Base-by-base conservation (phyloP, 345 rosid species). In the Diplotaxis tenuifolia region DNA sequence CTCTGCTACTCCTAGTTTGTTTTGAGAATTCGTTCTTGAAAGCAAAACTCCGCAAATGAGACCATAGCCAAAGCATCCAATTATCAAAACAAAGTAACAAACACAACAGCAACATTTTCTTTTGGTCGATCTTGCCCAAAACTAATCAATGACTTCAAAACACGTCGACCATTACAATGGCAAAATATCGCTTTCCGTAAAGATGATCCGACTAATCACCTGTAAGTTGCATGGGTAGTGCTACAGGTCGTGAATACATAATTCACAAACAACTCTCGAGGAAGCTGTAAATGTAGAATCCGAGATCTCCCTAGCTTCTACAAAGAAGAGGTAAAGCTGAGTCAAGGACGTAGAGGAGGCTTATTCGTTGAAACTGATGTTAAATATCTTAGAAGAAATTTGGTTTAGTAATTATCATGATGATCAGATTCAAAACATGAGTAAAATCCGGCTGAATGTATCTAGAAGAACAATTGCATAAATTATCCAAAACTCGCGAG, bases 401-500 rank as follows among this genome's bases (percentile, higher is more conserved):
- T n/a, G 50, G 50, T 14, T 42, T 42, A 42, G 7, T 5, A 0
- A 45, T 45, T 19, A 15, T 45, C 1, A 6, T 1, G 53, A 16
- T 8, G 22, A 49, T 7, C 22, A 49, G 22, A 18, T 18, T 3
- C 12, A 36, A 16, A 16, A 49, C 54, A 49, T 1, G 7, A 19
- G 9, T 5, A 47, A 15, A 1, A 16, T 49, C 54, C 6, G 16
- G 54, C 0, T 4, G 57, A 8, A 50, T 8, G 23, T 18, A 7
- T 18, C 22, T 15, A 15, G 16, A 47, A 47, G 4, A 47, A 49
- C 4, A 21, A 21, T 36, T 18, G 38, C 29, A 45, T 63, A 63
- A 70, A 69, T 55, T 55, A 70, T 70, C 75, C 65, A 76, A 70
- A 76, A 64, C 66, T 45, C 9, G 36, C 58, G 22, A 64, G 52